Conservation (phyloP, 352 stramenopile genomes). For the Phytophthora hybrid region DNA sequence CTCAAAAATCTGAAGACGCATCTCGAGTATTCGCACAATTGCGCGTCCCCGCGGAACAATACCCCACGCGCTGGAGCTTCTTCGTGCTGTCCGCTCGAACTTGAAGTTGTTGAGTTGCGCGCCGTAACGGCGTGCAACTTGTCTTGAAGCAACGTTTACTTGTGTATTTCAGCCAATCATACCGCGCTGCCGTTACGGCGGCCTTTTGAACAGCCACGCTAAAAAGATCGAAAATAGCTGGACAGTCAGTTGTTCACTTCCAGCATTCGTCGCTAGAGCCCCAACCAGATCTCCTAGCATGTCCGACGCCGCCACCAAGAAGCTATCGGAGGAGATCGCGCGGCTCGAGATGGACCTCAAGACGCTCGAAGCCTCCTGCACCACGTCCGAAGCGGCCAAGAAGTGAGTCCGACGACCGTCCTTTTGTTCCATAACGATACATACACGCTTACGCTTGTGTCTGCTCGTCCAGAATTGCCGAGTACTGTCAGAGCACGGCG, state of each 20-base stretch:
- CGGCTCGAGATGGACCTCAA: conserved; percentile 83
- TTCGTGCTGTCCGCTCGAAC: neutral
- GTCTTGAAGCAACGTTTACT: neutral
- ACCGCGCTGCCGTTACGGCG: neutral
- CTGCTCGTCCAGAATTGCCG: conserved; percentile 53
- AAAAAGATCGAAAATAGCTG: conserved; percentile 5
- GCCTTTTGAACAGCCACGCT: neutral
- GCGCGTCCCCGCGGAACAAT: neutral
- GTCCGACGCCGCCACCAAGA: conserved; percentile 78
- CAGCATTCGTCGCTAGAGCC: neutral
- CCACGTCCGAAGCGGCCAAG: conserved; percentile 80
- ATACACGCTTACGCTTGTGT: conserved; percentile 5
- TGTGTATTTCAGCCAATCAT: neutral
- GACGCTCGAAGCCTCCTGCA: conserved; percentile 79
- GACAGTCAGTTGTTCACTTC: neutral
- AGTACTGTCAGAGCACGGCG: conserved; percentile 78
- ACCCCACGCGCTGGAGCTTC: neutral
- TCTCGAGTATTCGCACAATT: neutral
- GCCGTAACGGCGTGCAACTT: neutral
- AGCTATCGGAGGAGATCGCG: conserved; percentile 82
- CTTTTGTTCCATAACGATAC: neutral
- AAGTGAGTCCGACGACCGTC: conserved; percentile 52
- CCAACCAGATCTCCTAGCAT: conserved; percentile 24
- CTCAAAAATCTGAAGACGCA: neutral
- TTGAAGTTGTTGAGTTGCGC: conserved; percentile 3